Conservation (phyloP, 768 basidiomycete species). For the Collybia mongolica region DNA sequence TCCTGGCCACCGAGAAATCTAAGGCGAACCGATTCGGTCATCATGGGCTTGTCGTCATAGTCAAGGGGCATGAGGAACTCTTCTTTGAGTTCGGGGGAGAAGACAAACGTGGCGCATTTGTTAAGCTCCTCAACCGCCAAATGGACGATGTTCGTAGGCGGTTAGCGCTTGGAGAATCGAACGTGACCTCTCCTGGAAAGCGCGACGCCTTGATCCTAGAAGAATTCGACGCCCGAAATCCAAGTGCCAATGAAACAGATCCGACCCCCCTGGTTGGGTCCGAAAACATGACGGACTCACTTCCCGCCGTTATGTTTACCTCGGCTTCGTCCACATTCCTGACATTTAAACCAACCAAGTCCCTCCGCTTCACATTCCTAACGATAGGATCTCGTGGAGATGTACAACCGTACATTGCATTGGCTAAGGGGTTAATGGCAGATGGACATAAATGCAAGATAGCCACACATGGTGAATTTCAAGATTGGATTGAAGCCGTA, state of each 20-base stretch:
- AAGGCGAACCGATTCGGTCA: slow-evolving; percentile 90
- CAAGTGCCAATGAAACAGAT: slow-evolving; percentile 36
- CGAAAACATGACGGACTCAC: slow-evolving; percentile 62
- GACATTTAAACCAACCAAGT: slow-evolving; percentile 88
- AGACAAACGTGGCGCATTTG: slow-evolving; percentile 78
- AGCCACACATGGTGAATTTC: slow-evolving; percentile 94
- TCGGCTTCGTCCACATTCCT: slow-evolving; percentile 95
- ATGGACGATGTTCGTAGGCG: slow-evolving; percentile 69
- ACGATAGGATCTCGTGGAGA: slow-evolving; percentile 97
- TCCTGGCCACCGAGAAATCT: slow-evolving; percentile 79
- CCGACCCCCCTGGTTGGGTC: slow-evolving; percentile 37
- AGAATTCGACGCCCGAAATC: slow-evolving; percentile 65
- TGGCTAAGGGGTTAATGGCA: slow-evolving; percentile 86
- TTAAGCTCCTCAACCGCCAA: slow-evolving; percentile 71
- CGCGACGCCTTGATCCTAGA: slow-evolving; percentile 80
- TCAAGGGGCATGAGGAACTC: slow-evolving; percentile 95
- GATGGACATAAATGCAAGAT: slow-evolving; percentile 90
- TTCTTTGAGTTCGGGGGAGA: slow-evolving; percentile 92
- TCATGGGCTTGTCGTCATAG: slow-evolving; percentile 83
- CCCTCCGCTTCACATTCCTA: slow-evolving; percentile 88
- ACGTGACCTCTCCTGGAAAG: slow-evolving; percentile 48
- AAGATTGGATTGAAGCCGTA: slow-evolving; percentile 93
- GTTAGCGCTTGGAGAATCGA: slow-evolving; percentile 40
- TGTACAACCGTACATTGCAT: slow-evolving; percentile 96
- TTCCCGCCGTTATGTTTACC: slow-evolving; percentile 94